Base-by-base conservation (phyloP, 1,284 basidiomycete species). In the Boletus holoroseus region DNA sequence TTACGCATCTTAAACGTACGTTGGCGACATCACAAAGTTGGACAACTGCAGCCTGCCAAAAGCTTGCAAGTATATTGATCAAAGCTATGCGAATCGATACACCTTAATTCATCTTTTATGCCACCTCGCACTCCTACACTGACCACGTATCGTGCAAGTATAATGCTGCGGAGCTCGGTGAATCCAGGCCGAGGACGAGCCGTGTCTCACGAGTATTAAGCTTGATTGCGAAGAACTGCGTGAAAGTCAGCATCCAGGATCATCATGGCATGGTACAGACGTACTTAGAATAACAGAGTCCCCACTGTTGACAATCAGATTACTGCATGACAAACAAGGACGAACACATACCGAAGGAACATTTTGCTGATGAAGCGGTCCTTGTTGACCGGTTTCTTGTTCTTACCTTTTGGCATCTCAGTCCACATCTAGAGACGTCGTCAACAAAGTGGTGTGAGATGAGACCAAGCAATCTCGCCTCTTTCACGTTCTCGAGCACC, bases 311-410 rank as follows among this genome's bases (percentile, higher is more conserved):
- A n/a, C 11, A 24, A 16, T 44, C 35, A 54, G 50, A 55, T 48
- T 15, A 41, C 47, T n/a, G 54, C 40, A 37, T 27, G 28, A 51
- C 48, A 7, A 30, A 54, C 51, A 24, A 44, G 50, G 35, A 39
- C 34, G 32, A 31, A 9, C 13, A 68, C 82, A 49, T 62, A 90
- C 89, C 89, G 79, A 53, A 92, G 69, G 69, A 92, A 93, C 86
- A 97, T 96, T 74, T 95, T 99, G 74, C 93, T 96, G 69, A 99
- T 96, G 76, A 99, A 99, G 38, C 96, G 82, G 73, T 99, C 94
- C 74, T 96, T 97, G 78, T 99, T 98, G 55, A 99, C 86, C 2
- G 96, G 91, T 71, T 98, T 98, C 75, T 96, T 96, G 68, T 91
- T 93, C 76, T 98, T 99, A 45, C 93, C 93, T 72, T 98, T 99